A percentile compares a stretch with the other conserved stretches of the same genome.
Evolutionary conservation across 768 basidiomycete species (phyloP).

Genomic region (Suillus weaverae): DNA sequence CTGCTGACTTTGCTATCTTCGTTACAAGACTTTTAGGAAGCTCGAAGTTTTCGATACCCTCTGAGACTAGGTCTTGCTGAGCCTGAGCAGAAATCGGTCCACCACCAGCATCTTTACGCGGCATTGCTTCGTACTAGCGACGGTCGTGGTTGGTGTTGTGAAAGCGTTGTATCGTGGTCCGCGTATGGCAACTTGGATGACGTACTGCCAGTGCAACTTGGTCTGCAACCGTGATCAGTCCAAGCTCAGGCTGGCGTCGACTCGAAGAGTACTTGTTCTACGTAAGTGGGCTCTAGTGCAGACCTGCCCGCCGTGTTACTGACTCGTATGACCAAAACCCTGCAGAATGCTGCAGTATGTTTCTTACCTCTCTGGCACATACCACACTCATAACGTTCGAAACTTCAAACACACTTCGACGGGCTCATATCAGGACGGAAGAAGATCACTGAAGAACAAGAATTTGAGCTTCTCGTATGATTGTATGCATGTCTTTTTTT

Average conservation of each 20-base stretch:
- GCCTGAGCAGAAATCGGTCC: constrained; percentile 66
- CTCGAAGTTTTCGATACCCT: constrained; percentile 88
- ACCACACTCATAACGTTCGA: background rate
- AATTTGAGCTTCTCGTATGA: background rate
- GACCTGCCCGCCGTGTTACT: background rate
- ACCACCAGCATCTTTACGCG: constrained; percentile 61
- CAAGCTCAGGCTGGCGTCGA: background rate
- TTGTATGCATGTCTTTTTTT: background rate
- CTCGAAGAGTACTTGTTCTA: background rate
- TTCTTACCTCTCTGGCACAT: background rate
- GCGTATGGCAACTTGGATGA: background rate
- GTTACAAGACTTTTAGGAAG: constrained; percentile 81
- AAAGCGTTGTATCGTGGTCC: background rate
- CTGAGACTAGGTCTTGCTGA: constrained; percentile 77
- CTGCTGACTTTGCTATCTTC: constrained; percentile 82
- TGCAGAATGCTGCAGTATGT: background rate
- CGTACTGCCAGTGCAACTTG: background rate
- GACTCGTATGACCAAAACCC: background rate
- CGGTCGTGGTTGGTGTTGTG: background rate
- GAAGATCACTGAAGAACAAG: background rate
- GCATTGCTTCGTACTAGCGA: constrained; percentile 44
- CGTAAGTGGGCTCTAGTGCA: background rate
- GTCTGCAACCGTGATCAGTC: background rate
- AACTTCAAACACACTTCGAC: background rate
- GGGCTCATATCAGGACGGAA: background rate